Percentiles rank a stretch among this genome's conserved stretches.
Evolutionary conservation across 257 asterid genomes (phyloP).

Genomic region (Solanum pinnatisectum): DNA sequence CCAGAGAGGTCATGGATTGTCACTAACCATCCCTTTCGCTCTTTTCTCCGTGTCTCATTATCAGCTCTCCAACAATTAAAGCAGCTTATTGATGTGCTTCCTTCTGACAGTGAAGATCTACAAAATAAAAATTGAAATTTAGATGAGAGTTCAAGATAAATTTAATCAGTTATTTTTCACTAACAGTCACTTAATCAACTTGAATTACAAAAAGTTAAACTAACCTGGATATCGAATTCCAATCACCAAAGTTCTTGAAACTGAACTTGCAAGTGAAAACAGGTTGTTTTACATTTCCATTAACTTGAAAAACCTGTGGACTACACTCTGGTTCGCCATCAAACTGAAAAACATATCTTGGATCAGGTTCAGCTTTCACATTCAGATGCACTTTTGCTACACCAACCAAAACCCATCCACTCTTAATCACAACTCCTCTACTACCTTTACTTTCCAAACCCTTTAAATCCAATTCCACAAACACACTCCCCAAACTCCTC

Average conservation of each 20-base stretch:
- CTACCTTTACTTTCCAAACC: constrained; percentile 22
- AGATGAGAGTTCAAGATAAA: neutral
- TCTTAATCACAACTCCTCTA: constrained; percentile 37
- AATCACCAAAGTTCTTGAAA: constrained; percentile 48
- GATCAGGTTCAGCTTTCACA: constrained; percentile 76
- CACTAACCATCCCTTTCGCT: constrained; percentile 93
- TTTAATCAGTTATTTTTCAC: too few relatives aligned
- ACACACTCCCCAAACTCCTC: constrained; percentile 49
- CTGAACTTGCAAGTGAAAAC: constrained; percentile 85
- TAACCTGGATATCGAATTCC: constrained; percentile 71
- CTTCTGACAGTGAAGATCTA: constrained; percentile 67
- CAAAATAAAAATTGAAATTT: constrained; percentile 1
- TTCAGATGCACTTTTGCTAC: constrained; percentile 38
- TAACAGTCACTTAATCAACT: too few relatives aligned
- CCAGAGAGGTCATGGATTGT: constrained; percentile 92
- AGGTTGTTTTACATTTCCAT: constrained; percentile 80
- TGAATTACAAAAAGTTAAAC: neutral
- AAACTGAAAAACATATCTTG: constrained; percentile 79
- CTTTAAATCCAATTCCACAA: constrained; percentile 54
- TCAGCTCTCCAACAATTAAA: constrained; percentile 21
- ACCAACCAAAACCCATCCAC: constrained; percentile 53
- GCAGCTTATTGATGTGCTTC: constrained; percentile 52
- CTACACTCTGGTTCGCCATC: constrained; percentile 98
- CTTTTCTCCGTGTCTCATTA: constrained; percentile 20
- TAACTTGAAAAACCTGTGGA: constrained; percentile 87